A percentile compares a stretch with the other conserved stretches of the same genome.
phyloP scores from a whole-genome alignment of 352 stramenopile species.

The Globisporangium spinosum region DNA sequence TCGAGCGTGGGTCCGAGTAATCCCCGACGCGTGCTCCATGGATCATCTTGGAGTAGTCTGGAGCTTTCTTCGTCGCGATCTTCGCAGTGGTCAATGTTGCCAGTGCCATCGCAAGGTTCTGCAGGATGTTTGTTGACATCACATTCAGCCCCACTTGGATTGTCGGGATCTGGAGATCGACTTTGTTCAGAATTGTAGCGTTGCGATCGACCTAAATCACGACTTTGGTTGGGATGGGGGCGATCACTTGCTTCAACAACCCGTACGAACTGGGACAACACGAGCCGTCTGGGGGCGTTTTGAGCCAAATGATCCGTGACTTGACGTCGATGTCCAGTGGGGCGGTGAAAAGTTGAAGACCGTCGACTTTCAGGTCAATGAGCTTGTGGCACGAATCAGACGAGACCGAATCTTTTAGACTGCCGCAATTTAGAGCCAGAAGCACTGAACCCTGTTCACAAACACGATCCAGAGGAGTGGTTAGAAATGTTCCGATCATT shows the following conservation, averaged over 20 bases:
- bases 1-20: conserved; percentile 17
- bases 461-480: neutral
- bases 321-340: conserved; percentile 72
- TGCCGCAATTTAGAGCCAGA: conserved; percentile 56
- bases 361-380: conserved; percentile 58
- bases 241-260: conserved; percentile 61
- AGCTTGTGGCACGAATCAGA: conserved; percentile 44
- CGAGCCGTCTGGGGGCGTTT: conserved; percentile 44
- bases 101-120: conserved; percentile 40
- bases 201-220: conserved; percentile 54
- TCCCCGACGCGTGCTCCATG: conserved; percentile 11
- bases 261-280: conserved; percentile 62
- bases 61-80: conserved; percentile 32
- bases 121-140: conserved; percentile 59
- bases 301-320: conserved; percentile 63
- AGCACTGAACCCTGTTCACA: conserved; percentile 49
- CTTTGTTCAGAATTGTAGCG: conserved; percentile 32
- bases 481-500: neutral
- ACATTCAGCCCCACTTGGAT: conserved; percentile 49
- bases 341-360: conserved; percentile 61
- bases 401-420: conserved; percentile 52
- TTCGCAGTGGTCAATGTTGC: conserved; percentile 41
- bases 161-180: conserved; percentile 54
- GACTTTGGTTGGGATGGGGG: conserved; percentile 52
- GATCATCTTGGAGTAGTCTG: conserved; percentile 35